phyloP scores from a whole-genome alignment of 169 alveolate species.

The Plasmodium vivax region DNA sequence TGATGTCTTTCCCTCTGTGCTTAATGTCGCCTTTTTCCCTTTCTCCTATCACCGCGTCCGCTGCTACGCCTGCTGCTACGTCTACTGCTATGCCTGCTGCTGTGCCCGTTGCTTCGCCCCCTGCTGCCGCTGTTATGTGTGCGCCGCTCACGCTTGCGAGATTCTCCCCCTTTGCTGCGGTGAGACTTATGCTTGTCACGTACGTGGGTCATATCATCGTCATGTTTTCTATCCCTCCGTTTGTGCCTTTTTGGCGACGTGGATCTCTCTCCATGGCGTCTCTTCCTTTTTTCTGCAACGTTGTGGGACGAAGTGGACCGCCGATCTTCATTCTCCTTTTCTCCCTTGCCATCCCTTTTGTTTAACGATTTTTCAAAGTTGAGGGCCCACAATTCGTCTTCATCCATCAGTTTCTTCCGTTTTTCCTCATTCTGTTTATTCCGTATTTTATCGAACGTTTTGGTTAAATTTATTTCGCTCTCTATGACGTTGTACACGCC shows the following conservation, averaged over 20 bases:
- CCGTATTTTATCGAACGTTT: constrained; percentile 55
- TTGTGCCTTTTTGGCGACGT: constrained; percentile 31
- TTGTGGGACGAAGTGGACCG: constrained; percentile 1
- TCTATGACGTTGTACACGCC: constrained; percentile 85
- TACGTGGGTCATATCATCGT: constrained; percentile 10
- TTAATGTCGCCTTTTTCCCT: neutral
- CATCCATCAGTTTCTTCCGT: constrained; percentile 74
- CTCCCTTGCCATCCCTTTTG: neutral
- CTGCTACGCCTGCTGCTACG: neutral
- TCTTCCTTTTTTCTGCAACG: neutral
- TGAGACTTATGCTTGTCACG: constrained; percentile 7
- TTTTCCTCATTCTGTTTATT: constrained; percentile 26
- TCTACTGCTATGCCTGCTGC: neutral
- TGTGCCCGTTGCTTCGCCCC: neutral
- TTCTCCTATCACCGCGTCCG: neutral
- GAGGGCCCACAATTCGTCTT: constrained; percentile 85
- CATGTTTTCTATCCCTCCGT: neutral
- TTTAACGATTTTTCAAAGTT: constrained; percentile 81
- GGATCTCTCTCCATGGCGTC: constrained; percentile 37
- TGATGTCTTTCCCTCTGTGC: neutral
- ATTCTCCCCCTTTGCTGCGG: neutral
- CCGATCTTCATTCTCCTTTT: constrained; percentile 1
- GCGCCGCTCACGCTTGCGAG: neutral
- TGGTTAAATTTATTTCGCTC: constrained; percentile 78
- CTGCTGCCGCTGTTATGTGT: neutral